Evolutionary conservation across 2,329 filamentous ascomycete species (phyloP).

Genomic region (Didymella arachidicola): DNA sequence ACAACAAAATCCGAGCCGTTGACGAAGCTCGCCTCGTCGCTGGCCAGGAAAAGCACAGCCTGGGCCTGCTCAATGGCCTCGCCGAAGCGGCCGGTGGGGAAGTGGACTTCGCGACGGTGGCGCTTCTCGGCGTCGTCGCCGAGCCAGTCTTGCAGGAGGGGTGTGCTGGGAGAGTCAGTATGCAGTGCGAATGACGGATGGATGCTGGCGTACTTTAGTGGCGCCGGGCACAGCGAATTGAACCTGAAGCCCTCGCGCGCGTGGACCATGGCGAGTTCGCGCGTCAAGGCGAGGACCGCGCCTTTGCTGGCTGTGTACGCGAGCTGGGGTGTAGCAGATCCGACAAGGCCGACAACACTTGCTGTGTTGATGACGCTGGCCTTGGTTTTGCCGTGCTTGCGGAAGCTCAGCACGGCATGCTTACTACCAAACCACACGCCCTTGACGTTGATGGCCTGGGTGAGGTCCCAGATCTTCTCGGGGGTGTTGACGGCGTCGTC

Average conservation of each 20-base stretch:
- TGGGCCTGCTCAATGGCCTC: constrained; percentile 95
- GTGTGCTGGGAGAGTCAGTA: constrained; percentile 64
- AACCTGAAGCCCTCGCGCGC: constrained; percentile 89
- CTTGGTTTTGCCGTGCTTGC: constrained; percentile 78
- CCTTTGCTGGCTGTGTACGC: constrained; percentile 96
- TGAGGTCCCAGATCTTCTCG: constrained; percentile 93
- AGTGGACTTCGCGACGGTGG: constrained; percentile 83
- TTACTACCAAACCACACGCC: constrained; percentile 97
- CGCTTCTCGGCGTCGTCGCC: constrained; percentile 86
- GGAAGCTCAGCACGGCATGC: constrained; percentile 83
- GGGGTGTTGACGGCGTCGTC: constrained; percentile 77
- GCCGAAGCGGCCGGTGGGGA: constrained; percentile 86
- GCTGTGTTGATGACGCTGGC: constrained; percentile 93
- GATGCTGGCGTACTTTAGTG: constrained; percentile 69
- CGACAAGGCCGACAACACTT: constrained; percentile 85
- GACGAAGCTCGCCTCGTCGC: constrained; percentile 87
- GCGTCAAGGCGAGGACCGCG: constrained; percentile 86
- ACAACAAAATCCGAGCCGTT: constrained; percentile 93
- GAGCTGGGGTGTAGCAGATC: constrained; percentile 85
- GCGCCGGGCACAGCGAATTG: constrained; percentile 89
- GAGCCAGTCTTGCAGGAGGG: constrained; percentile 90
- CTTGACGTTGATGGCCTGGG: constrained; percentile 95
- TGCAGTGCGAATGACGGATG: background rate
- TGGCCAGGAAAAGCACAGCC: constrained; percentile 85
- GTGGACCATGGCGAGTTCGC: constrained; percentile 91